Conservation (phyloP, 2,329 filamentous ascomycete genomes). For the Talaromyces marneffei region DNA sequence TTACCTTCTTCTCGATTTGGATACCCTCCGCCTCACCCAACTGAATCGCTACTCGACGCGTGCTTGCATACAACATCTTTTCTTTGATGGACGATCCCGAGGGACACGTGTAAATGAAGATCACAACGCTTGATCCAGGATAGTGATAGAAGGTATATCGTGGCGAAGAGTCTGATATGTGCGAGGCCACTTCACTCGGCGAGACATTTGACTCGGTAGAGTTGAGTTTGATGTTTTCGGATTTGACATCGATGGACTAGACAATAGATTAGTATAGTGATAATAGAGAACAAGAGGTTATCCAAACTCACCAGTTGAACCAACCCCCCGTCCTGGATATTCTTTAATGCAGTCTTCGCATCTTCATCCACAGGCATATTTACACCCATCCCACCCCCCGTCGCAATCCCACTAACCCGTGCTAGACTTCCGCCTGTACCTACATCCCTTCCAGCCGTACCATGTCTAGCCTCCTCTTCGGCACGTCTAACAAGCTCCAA, state of each 20-base stretch:
- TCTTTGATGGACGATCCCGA: constrained; percentile 57
- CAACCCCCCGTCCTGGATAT: constrained; percentile 32
- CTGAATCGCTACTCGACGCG: constrained; percentile 49
- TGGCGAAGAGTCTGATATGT: constrained; percentile 51
- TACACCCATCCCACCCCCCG: constrained; percentile 41
- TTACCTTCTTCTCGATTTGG: constrained; percentile 52
- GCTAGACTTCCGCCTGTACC: constrained; percentile 39
- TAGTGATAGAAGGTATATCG: constrained; percentile 58
- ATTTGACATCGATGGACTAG: constrained; percentile 37
- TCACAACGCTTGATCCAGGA: constrained; percentile 41
- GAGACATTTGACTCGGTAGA: constrained; percentile 38
- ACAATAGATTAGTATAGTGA: constrained; percentile 11
- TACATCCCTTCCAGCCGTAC: constrained; percentile 47
- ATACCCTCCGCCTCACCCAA: constrained; percentile 53
- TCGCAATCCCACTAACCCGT: constrained; percentile 16
- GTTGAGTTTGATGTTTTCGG: constrained; percentile 53
- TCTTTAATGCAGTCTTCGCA: constrained; percentile 47
- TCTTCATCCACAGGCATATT: constrained; percentile 50
- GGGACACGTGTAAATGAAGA: constrained; percentile 63
- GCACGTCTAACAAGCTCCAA: constrained; percentile 53
- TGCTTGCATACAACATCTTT: constrained; percentile 60
- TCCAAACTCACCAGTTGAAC: constrained; percentile 46
- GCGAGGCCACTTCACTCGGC: constrained; percentile 39
- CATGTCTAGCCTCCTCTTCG: constrained; percentile 52
- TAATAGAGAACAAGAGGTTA: neutral